Percentiles rank a stretch among this genome's conserved stretches.
Conservation (phyloP, 257 asterid genomes). For the Solanum ossicruentum region DNA sequence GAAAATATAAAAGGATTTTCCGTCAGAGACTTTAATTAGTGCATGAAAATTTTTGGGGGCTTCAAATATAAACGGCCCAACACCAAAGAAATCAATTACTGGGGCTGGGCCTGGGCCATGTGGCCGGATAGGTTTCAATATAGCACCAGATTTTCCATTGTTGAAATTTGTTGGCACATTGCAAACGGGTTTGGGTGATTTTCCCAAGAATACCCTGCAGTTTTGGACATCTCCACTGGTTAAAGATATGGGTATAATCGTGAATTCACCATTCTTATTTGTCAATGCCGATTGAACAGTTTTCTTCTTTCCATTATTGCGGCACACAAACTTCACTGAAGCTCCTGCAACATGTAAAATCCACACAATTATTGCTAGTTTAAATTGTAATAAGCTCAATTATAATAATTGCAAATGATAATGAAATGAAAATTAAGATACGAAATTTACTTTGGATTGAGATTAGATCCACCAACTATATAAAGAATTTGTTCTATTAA, state of each 20-base stretch:
- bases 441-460: too few species aligned
- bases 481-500: not conserved
- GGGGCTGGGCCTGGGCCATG: not conserved
- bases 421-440: not conserved
- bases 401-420: not conserved
- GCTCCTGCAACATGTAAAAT: not conserved
- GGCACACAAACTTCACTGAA: not conserved
- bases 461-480: not conserved
- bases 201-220: conserved; percentile 20
- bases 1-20: not conserved
- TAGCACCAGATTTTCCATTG: conserved; percentile 21
- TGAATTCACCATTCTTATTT: conserved; percentile 30
- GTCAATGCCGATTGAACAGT: conserved; percentile 10
- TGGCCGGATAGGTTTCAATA: conserved; percentile 3
- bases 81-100: conserved; percentile 10
- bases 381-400: not conserved
- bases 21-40: not conserved
- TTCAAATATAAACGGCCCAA: conserved; percentile 37
- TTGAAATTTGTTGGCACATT: conserved; percentile 18
- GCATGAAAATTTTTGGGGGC: conserved; percentile 18
- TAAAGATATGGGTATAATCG: conserved; percentile 8
- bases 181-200: conserved; percentile 19
- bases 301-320: conserved; percentile 5
- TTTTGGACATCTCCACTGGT: conserved; percentile 8
- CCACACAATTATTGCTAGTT: not conserved